Conservation (phyloP, 2,329 filamentous ascomycete species). For the Blumeriella jaapii region DNA sequence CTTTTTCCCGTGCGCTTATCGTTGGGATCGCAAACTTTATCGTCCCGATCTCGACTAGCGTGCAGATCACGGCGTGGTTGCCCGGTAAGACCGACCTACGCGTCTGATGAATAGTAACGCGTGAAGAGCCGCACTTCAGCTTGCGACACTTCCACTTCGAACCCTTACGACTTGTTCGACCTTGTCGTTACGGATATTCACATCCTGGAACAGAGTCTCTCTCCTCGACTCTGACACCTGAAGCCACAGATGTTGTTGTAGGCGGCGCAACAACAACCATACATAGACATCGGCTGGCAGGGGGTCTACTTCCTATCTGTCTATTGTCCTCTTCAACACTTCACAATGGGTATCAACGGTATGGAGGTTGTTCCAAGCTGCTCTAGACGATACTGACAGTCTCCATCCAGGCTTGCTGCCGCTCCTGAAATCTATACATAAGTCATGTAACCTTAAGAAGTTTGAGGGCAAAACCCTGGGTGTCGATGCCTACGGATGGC, state of each 20-base stretch:
- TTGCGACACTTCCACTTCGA: neutral
- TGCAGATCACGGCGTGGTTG: too few relatives aligned
- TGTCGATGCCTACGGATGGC: conserved; percentile 97
- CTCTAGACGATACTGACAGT: neutral
- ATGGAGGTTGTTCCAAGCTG: neutral
- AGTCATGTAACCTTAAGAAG: conserved; percentile 74
- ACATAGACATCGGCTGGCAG: conserved; percentile 9
- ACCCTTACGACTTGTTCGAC: neutral
- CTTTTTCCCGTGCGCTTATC: neutral
- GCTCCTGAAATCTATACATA: conserved; percentile 92
- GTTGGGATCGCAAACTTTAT: conserved; percentile 21
- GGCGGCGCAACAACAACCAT: too few relatives aligned
- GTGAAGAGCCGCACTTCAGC: neutral
- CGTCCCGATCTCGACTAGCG: too few relatives aligned
- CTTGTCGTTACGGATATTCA: neutral
- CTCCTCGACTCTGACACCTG: neutral
- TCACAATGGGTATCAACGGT: conserved; percentile 25
- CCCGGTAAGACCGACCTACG: conserved; percentile 9
- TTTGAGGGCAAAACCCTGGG: conserved; percentile 80
- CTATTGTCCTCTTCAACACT: conserved; percentile 1
- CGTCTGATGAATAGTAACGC: conserved; percentile 3
- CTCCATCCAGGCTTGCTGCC: conserved; percentile 60
- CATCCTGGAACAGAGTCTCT: neutral
- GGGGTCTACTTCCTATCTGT: conserved; percentile 7
- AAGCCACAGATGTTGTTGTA: too few relatives aligned